A percentile compares a stretch with the other conserved stretches of the same genome.
phyloP scores from a whole-genome alignment of 176 grass and related monocot genomes.

The Bothriochloa decipiens region DNA sequence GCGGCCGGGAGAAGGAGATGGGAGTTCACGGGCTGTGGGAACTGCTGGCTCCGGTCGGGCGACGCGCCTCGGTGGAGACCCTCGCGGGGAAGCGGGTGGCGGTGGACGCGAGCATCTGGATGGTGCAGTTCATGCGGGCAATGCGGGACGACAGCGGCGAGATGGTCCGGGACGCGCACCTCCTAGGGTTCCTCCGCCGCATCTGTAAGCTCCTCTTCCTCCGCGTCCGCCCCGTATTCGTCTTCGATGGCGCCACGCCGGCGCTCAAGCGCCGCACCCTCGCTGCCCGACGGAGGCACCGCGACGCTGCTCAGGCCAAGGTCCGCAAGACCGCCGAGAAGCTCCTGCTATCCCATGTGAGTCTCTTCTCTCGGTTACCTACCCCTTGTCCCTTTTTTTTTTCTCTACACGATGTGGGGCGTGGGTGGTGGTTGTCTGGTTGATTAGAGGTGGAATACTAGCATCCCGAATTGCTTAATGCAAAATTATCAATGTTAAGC shows the following conservation, averaged over 20 bases:
- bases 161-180: slow-evolving; percentile 85
- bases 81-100: slow-evolving; percentile 83
- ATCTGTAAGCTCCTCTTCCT: slow-evolving; percentile 98
- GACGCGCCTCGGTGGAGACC: slow-evolving; percentile 96
- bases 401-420: not conserved
- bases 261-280: slow-evolving; percentile 80
- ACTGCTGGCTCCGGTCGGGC: slow-evolving; percentile 86
- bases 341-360: slow-evolving; percentile 82
- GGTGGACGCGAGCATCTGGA: slow-evolving; percentile 97
- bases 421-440: not conserved
- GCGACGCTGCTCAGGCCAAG: slow-evolving; percentile 84
- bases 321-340: slow-evolving; percentile 97
- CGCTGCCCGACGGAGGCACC: slow-evolving; percentile 76
- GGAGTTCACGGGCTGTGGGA: slow-evolving; percentile 94
- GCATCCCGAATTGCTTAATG: not conserved
- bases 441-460: not conserved
- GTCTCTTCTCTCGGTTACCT: slow-evolving; percentile 21
- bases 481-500: not conserved
- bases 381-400: not conserved
- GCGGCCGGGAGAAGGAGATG: slow-evolving; percentile 42
- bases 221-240: slow-evolving; percentile 81
- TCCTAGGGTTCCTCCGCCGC: slow-evolving; percentile 88
- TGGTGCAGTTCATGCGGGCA: slow-evolving; percentile 98
- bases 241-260: slow-evolving; percentile 86
- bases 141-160: slow-evolving; percentile 96